A percentile compares a stretch with the other conserved stretches of the same genome.
phyloP scores from a whole-genome alignment of 306 rosid genomes.

The Rosa rugosa region DNA sequence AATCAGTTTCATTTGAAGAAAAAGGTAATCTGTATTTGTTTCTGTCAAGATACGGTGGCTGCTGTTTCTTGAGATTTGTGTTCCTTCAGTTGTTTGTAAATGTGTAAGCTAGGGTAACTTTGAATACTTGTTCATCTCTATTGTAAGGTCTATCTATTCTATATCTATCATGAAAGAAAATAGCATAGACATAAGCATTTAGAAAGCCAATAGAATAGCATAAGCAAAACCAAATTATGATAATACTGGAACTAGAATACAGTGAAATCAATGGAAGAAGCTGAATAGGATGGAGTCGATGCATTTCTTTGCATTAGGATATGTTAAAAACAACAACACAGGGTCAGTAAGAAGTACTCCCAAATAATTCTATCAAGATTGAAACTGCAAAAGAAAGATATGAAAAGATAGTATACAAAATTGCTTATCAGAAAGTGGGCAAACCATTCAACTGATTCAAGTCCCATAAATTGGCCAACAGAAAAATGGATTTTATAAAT shows the following conservation, averaged over 20 bases:
- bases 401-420: not conserved
- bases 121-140: not conserved
- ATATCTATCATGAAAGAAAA: not conserved
- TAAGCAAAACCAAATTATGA: not conserved
- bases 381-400: not conserved
- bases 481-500: not conserved
- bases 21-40: not conserved
- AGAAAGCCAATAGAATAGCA: not conserved
- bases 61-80: not conserved
- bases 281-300: not conserved
- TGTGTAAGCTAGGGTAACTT: not conserved
- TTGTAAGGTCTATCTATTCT: not conserved
- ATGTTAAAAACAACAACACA: not conserved
- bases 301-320: not conserved
- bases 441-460: too few species aligned
- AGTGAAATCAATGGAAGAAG: not conserved
- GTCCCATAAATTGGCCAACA: too few species aligned
- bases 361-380: not conserved
- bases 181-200: not conserved
- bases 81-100: not conserved
- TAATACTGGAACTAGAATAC: not conserved
- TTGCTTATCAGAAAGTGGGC: too few species aligned
- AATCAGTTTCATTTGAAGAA: not conserved
- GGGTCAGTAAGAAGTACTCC: too few species aligned
- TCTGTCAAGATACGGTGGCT: not conserved